phyloP scores from a whole-genome alignment of 345 rosid species.

The Rhodamnia rubescens region DNA sequence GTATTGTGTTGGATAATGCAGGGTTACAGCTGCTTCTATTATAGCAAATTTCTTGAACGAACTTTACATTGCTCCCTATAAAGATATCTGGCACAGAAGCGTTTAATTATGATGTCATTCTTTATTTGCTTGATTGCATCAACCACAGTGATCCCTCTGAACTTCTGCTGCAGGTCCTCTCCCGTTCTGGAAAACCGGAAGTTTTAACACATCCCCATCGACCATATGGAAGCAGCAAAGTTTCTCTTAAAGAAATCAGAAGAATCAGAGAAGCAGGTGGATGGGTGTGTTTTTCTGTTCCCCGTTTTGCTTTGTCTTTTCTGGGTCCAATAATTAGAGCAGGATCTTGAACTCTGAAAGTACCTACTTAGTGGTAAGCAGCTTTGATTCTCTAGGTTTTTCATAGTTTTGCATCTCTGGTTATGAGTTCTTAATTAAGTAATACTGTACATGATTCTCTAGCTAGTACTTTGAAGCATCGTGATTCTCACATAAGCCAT shows the following conservation, averaged over 20 bases:
- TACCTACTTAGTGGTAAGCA: not conserved
- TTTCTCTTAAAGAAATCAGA: conserved; percentile 63
- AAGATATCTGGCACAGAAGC: not conserved
- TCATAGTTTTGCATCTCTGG: not conserved
- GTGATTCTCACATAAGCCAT: not conserved
- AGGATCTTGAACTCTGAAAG: not conserved
- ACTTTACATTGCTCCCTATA: not conserved
- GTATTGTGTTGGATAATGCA: not conserved
- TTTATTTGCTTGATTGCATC: not conserved
- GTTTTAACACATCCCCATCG: conserved; percentile 72
- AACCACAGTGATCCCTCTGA: not conserved
- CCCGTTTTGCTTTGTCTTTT: not conserved
- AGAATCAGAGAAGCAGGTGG: conserved; percentile 99
- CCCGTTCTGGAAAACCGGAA: conserved; percentile 69
- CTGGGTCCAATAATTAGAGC: not conserved
- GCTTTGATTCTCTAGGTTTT: not conserved
- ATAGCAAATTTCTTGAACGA: not conserved
- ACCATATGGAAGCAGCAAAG: conserved; percentile 66
- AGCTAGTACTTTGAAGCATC: not conserved
- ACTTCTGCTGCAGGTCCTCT: conserved; percentile 45
- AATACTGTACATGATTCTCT: not conserved
- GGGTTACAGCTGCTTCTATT: not conserved
- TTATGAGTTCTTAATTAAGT: not conserved
- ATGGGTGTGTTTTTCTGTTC: conserved; percentile 77
- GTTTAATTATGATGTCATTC: not conserved